Base-by-base conservation (phyloP, 352 stramenopile species). In the Globisporangium echinulatum region DNA sequence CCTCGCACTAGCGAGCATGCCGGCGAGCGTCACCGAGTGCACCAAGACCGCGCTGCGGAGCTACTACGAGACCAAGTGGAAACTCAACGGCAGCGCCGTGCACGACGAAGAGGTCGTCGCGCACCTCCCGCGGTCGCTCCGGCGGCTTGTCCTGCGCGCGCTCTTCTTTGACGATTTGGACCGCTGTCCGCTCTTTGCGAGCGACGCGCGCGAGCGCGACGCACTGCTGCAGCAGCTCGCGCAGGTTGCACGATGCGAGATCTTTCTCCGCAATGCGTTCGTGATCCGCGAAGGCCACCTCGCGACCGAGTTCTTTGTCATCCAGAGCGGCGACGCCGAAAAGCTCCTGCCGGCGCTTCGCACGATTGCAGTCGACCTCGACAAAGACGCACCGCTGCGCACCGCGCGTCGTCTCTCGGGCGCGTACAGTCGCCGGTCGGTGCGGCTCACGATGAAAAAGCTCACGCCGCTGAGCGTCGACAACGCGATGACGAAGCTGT, bases 1-100 rank as follows among this genome's bases (percentile, higher is more conserved):
- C 49, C 64, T 85, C 9, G 63, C 78, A 1, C 63, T 90, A 5
- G 72, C 81, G 53, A 68, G 61, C 25, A 77, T 81, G 57, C 37
- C 62, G 10, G 42, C 42, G 0, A 71, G 66, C 2, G 70, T 88
- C 4, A 71, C 74, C 0, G 73, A 82, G 11, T n/a, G 56, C 11
- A 85, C 76, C 7, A 87, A 86, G 25, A 69, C 66, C 9, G 72
- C 69, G 47, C 61, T 90, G 10, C 76, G 81, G 4, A 78, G 69
- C 17, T 88, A 86, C 51, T 90, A 87, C 55, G 69, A 82, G 54
- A 82, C 76, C 17, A 90, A 87, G 62, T 90, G 81, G 81, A 82
- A 83, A 38, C 54, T 88, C 36, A 90, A 87, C 33, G 78, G 81
- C 15, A 88, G 78, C 17, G 74, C 73, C 0, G 61, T 84, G 25